Conservation (phyloP, 2,329 filamentous ascomycete species). For the Proliferodiscus dingleyae region DNA sequence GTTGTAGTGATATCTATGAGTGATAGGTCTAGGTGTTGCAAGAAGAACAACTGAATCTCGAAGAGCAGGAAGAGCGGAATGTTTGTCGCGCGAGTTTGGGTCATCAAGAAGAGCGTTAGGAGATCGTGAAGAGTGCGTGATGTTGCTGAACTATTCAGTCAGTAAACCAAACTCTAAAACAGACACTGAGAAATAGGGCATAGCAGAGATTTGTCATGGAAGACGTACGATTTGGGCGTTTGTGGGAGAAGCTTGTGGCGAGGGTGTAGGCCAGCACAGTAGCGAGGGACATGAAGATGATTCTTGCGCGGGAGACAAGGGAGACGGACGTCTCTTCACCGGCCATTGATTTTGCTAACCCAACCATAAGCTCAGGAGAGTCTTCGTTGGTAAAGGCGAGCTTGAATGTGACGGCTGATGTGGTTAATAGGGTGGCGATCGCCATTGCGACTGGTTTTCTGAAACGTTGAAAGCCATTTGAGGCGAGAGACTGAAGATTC, state of each 20-base stretch:
- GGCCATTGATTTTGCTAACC: slow-evolving; percentile 32
- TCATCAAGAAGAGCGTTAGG: slow-evolving; percentile 74
- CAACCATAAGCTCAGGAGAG: slow-evolving; percentile 71
- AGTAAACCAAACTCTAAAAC: no score
- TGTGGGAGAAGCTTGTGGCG: slow-evolving; percentile 40
- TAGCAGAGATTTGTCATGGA: not conserved
- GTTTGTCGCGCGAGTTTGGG: slow-evolving; percentile 80
- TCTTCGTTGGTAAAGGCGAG: slow-evolving; percentile 82
- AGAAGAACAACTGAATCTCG: slow-evolving; percentile 53
- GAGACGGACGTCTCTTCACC: slow-evolving; percentile 21
- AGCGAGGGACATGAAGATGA: slow-evolving; percentile 43
- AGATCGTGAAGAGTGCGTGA: slow-evolving; percentile 58
- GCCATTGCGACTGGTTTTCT: slow-evolving; percentile 26
- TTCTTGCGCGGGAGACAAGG: slow-evolving; percentile 34
- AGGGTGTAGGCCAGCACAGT: slow-evolving; percentile 33
- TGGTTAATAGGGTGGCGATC: slow-evolving; percentile 39
- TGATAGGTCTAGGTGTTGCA: slow-evolving; percentile 44
- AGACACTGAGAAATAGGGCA: not conserved
- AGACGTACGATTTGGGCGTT: slow-evolving; percentile 21
- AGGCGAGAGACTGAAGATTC: slow-evolving; percentile 27
- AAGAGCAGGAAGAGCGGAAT: slow-evolving; percentile 80
- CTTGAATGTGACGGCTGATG: slow-evolving; percentile 75
- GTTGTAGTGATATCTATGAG: slow-evolving; percentile 61
- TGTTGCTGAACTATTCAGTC: slow-evolving; percentile 19
- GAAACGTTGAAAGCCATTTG: slow-evolving; percentile 24